Base-by-base conservation (phyloP, 148 eudicot species). In the Rhododendron simsii region DNA sequence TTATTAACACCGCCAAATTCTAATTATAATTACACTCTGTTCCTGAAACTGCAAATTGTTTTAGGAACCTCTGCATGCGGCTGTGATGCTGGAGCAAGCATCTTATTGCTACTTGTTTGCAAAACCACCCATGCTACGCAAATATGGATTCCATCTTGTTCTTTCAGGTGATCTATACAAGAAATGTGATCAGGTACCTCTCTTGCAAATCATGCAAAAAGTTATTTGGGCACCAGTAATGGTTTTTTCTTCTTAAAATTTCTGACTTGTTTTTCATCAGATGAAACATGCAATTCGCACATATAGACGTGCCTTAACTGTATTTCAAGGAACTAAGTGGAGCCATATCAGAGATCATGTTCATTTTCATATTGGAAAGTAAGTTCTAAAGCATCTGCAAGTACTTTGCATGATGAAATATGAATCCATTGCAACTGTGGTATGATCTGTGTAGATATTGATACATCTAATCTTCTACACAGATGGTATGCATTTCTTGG, bases 81-180 rank as follows among this genome's bases (percentile, higher is more conserved):
- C 99, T 57, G 95, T 95, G 26, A 91, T 97, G 98, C 96, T 97
- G 81, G 99, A 97, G 91, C 99, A 97, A 94, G 98, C 99, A 89
- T 95, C 99, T 80, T 97, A 93, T 84, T 97, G 99, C 89, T 97
- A 93, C 91, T 91, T 97, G 89, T 87, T 89, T 37, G 91, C 98
- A 50, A 89, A 85, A 85, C 99, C 99, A 86, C 91, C 96, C 80
- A 92, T 97, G 98, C 85, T 95, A 78, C 94, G 99, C 87, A 97
- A 97, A 87, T 95, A 97, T 89, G 99, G 99, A 84, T 97, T 97
- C 91, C 98, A 97, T 89, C 99, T 95, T 86, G 94, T 97, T 89
- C 96, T 97, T 83, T 93, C 98, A 55, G 99, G 99, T 3, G 95
- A 97, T 89, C 91, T 95, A 73, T 97, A 95, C 89, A 90, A 90